phyloP scores from a whole-genome alignment of 169 alveolate species.

The Babesia ovis region DNA sequence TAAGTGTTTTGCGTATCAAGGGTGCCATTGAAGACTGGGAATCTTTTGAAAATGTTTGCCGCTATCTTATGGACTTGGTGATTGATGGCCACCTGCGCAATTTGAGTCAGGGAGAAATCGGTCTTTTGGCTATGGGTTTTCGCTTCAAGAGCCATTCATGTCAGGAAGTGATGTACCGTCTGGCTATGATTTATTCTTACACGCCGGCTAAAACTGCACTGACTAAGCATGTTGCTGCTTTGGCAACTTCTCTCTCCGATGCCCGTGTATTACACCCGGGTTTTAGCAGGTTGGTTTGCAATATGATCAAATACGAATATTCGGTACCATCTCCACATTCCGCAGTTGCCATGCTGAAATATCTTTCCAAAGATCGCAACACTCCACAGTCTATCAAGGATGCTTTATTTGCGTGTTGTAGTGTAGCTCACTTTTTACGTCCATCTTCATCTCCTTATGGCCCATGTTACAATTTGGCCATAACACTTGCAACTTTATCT shows the following conservation, averaged over 20 bases:
- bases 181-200: conserved; percentile 32
- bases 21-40: not conserved
- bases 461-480: not conserved
- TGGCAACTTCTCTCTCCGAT: not conserved
- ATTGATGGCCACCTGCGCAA: not conserved
- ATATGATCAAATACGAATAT: conserved; percentile 5
- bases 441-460: conserved; percentile 12
- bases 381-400: conserved; percentile 21
- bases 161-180: conserved; percentile 5
- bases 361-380: conserved; percentile 1
- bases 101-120: conserved; percentile 28
- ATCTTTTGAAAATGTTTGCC: not conserved
- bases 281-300: conserved; percentile 9
- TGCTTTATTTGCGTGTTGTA: conserved; percentile 20
- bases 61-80: not conserved
- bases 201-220: not conserved
- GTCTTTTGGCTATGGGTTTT: conserved; percentile 25
- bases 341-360: conserved; percentile 11
- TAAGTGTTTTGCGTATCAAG: not conserved
- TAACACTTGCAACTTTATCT: conserved; percentile 12
- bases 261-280: conserved; percentile 12
- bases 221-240: not conserved
- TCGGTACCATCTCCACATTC: not conserved
- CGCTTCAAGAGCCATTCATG: not conserved
- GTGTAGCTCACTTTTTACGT: conserved; percentile 9